A percentile compares a stretch with the other conserved stretches of the same genome.
Evolutionary conservation across 331 rosid genomes (phyloP).

Genomic region (Quercus tomentella): DNA sequence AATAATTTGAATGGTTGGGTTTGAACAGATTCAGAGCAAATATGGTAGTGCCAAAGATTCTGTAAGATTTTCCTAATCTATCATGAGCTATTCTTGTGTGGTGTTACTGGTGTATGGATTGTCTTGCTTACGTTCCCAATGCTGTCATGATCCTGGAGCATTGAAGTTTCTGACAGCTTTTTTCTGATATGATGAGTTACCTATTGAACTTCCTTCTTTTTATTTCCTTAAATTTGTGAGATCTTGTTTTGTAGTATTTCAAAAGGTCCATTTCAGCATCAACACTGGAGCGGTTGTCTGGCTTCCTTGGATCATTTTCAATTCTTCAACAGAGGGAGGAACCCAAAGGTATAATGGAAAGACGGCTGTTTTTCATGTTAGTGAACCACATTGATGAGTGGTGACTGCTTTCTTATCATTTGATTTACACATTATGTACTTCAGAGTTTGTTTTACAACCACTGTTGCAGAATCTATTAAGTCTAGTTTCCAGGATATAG

Average conservation of each 20-base stretch:
- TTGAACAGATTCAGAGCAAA: conserved; percentile 80
- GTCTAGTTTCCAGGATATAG: not conserved
- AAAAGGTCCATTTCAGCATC: conserved; percentile 84
- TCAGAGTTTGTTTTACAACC: not conserved
- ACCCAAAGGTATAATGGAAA: conserved; percentile 50
- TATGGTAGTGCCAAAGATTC: conserved; percentile 65
- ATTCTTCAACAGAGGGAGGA: conserved; percentile 64
- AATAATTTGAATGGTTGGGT: conserved; percentile 5
- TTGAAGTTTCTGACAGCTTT: not conserved
- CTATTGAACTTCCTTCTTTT: not conserved
- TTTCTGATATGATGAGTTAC: not conserved
- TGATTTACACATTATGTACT: not conserved
- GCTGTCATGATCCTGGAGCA: not conserved
- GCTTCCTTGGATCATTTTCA: conserved; percentile 83
- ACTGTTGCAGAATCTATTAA: not conserved
- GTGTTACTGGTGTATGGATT: not conserved
- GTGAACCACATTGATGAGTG: not conserved
- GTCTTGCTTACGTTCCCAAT: not conserved
- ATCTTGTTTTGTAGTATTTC: conserved; percentile 45
- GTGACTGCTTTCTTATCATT: not conserved
- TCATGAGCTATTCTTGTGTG: not conserved
- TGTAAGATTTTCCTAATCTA: conserved; percentile 41
- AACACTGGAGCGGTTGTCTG: conserved; percentile 71
- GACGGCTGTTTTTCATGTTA: not conserved
- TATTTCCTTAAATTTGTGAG: conserved; percentile 2